Conservation (phyloP, 768 basidiomycete species). For the Antrodiella citrinella region DNA sequence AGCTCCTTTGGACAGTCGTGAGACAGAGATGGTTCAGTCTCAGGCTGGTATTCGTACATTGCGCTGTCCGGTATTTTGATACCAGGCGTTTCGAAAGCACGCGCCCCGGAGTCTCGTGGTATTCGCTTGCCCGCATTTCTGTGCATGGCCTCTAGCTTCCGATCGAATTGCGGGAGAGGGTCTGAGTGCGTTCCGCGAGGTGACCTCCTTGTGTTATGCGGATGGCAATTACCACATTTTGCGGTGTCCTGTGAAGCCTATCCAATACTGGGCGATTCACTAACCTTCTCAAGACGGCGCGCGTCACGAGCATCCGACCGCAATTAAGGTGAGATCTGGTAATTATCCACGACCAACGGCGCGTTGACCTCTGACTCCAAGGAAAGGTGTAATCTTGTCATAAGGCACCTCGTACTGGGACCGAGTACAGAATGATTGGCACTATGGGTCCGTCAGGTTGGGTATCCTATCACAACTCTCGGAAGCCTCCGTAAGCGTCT, state of each 20-base stretch:
- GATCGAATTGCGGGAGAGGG: neutral
- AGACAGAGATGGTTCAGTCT: neutral
- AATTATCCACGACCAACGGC: neutral
- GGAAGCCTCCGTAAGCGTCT: neutral
- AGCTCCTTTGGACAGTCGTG: neutral
- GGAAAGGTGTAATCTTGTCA: neutral
- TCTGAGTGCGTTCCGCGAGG: neutral
- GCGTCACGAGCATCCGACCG: neutral
- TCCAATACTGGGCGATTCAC: neutral
- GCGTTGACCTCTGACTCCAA: neutral
- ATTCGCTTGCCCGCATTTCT: neutral
- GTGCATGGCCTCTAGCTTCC: neutral
- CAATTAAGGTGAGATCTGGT: neutral
- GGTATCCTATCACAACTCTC: neutral
- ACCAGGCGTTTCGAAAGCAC: neutral
- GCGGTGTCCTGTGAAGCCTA: neutral
- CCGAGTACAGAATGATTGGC: neutral
- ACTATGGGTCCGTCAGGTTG: neutral
- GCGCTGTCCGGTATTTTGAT: neutral
- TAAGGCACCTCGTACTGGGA: neutral
- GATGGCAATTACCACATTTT: neutral
- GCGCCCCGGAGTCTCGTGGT: neutral
- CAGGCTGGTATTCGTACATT: neutral
- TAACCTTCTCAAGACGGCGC: neutral
- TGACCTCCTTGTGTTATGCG: neutral